These are phyloP conservation scores for Yarrowia sp. DNA, from an alignment of 805 yeast genomes.

Conservation along the genomic window DNA sequence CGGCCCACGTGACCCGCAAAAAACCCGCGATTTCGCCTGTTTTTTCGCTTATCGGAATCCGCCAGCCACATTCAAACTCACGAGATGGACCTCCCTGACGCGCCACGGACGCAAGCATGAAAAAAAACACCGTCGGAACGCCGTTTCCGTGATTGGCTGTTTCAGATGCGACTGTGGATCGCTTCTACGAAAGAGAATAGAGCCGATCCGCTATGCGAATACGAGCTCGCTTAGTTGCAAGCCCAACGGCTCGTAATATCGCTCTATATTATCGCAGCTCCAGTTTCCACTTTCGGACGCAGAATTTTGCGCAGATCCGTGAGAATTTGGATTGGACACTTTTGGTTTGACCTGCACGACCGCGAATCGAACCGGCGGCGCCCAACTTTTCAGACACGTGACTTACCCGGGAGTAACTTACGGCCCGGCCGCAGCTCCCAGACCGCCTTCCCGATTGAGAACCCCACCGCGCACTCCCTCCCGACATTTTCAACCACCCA, in stretches of 20 bases:
- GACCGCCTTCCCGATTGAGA: background rate
- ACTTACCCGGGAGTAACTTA: slow-evolving; percentile 15
- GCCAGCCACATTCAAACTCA: slow-evolving; percentile 11
- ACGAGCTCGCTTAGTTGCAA: too few relatives aligned
- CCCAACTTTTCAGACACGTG: background rate
- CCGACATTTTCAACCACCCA: slow-evolving; percentile 21
- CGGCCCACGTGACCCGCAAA: too few relatives aligned
- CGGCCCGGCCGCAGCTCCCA: background rate
- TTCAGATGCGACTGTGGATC: too few relatives aligned
- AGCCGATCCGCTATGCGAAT: too few relatives aligned
- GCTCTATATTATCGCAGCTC: too few relatives aligned
- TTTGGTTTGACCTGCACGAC: background rate
- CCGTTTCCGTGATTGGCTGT: too few relatives aligned
- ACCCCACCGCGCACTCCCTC: background rate
- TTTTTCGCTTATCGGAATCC: slow-evolving; percentile 10
- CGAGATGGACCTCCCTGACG: slow-evolving; percentile 2
- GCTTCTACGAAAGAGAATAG: too few relatives aligned
- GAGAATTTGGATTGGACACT: background rate
- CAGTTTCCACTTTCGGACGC: too few relatives aligned
- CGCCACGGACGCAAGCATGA: slow-evolving; percentile 8
- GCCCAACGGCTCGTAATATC: too few relatives aligned
- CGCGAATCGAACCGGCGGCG: background rate
- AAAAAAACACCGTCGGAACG: background rate
- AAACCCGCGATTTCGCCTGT: too few relatives aligned
- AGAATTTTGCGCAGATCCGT: background rate